These are phyloP conservation scores for Cornus controversa DNA, from an alignment of 148 eudicot genomes.

Conservation along the genomic window DNA sequence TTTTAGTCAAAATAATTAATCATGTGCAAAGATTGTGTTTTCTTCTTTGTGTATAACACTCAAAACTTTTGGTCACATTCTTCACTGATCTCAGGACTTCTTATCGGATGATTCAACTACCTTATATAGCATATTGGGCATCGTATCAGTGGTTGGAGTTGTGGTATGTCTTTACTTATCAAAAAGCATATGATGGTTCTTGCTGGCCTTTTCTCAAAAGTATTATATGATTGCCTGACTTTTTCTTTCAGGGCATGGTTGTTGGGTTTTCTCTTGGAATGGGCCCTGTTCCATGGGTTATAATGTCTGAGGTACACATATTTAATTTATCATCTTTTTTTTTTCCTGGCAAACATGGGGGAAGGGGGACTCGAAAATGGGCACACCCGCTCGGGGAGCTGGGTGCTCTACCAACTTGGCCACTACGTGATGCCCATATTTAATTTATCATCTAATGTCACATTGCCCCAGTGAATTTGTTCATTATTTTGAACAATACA, in stretches of 20 bases:
- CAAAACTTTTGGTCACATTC: not conserved
- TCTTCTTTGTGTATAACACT: not conserved
- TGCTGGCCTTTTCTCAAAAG: not conserved
- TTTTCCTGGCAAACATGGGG: too few relatives aligned
- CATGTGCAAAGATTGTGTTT: not conserved
- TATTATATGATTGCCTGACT: slow-evolving; percentile 12
- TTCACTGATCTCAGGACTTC: slow-evolving; percentile 38
- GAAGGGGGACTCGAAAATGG: too few relatives aligned
- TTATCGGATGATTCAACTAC: slow-evolving; percentile 53
- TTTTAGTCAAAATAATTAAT: not conserved
- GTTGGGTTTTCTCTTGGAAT: slow-evolving; percentile 82
- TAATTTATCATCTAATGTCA: not conserved
- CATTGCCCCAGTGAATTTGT: not conserved
- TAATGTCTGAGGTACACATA: slow-evolving; percentile 87
- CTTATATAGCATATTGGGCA: slow-evolving; percentile 49
- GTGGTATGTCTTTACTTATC: slow-evolving; percentile 54
- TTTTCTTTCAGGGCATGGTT: slow-evolving; percentile 64
- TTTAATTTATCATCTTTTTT: not conserved
- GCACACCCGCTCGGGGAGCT: too few relatives aligned
- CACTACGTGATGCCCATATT: too few relatives aligned
- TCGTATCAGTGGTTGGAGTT: slow-evolving; percentile 76
- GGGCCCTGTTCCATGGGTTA: slow-evolving; percentile 95
- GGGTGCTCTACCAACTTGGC: too few relatives aligned
- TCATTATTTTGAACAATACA: not conserved
- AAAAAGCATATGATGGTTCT: not conserved